Percentiles rank a stretch among this genome's conserved stretches.
phyloP scores from a whole-genome alignment of 192 early-diverging fungal species.

The Haplosporangium gracile region DNA sequence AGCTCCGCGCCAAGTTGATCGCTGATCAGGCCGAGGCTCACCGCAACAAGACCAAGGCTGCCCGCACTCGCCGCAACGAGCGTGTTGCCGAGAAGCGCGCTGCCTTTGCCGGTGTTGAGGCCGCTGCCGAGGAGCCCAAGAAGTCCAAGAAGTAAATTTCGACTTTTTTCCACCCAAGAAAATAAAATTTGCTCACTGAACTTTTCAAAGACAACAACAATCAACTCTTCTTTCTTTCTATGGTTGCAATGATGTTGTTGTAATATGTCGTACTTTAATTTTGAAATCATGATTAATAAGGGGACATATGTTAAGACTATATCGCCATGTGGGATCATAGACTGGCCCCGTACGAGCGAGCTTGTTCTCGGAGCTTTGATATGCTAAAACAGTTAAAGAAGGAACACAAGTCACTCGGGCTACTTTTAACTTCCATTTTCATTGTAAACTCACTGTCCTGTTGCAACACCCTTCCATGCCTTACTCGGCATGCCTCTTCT shows the following conservation, averaged over 20 bases:
- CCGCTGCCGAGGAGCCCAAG: constrained; percentile 38
- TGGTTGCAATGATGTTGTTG: not conserved
- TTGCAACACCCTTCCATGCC: no score
- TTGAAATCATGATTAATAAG: not conserved
- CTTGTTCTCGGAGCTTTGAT: no score
- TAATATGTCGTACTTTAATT: not conserved
- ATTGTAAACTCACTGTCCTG: no score
- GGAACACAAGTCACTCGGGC: no score
- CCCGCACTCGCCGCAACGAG: constrained; percentile 91
- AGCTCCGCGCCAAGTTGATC: constrained; percentile 91
- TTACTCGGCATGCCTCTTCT: not conserved
- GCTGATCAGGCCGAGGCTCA: constrained; percentile 99
- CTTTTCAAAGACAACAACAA: constrained; percentile 19
- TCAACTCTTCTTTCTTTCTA: not conserved
- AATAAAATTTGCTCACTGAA: constrained; percentile 48
- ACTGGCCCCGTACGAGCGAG: no score
- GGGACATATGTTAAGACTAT: no score
- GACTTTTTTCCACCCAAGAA: not conserved
- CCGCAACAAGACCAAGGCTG: constrained; percentile 95
- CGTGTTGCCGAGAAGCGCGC: constrained; percentile 93
- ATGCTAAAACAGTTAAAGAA: no score
- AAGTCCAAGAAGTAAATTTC: constrained; percentile 57
- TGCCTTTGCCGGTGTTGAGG: constrained; percentile 67
- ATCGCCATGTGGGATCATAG: no score
- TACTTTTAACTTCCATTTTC: no score